Percentiles rank a stretch among this genome's conserved stretches.
Conservation (phyloP, 305 asterid species). For the Coffea humblotiana region DNA sequence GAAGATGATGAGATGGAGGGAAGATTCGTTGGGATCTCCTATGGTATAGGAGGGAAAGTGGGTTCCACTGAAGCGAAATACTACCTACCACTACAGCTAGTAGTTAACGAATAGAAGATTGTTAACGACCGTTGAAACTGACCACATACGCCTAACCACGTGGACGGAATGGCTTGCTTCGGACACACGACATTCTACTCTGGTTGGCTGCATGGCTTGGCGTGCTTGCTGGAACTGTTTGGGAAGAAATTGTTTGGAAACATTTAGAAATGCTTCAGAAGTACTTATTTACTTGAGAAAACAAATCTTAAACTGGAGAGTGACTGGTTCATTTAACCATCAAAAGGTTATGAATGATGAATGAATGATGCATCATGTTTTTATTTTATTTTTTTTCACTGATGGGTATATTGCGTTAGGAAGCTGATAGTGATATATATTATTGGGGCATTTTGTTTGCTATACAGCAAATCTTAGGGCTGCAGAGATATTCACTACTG, state of each 20-base stretch:
- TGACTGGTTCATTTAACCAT: not conserved
- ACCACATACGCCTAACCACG: constrained; percentile 48
- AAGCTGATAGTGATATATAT: not conserved
- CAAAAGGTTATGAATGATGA: not conserved
- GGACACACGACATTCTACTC: constrained; percentile 52
- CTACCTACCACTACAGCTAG: too few relatives aligned
- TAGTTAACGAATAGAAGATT: constrained; percentile 22
- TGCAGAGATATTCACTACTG: too few relatives aligned
- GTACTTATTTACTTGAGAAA: not conserved
- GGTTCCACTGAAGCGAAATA: constrained; percentile 30
- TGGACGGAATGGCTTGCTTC: constrained; percentile 30
- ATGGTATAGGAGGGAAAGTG: constrained; percentile 39
- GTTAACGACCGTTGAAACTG: constrained; percentile 39
- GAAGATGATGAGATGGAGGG: constrained; percentile 35
- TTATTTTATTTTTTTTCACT: not conserved
- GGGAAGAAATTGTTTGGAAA: not conserved
- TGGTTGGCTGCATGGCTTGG: not conserved
- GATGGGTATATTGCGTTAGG: too few relatives aligned
- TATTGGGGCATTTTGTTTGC: too few relatives aligned
- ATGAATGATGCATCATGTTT: not conserved
- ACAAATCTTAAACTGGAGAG: not conserved
- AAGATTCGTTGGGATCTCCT: constrained; percentile 56
- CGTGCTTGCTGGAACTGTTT: not conserved
- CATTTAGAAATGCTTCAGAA: not conserved
- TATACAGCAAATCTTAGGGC: not conserved